These are phyloP conservation scores for Moricandia moricandioides DNA, from an alignment of 345 rosid species.

Conservation along the genomic window DNA sequence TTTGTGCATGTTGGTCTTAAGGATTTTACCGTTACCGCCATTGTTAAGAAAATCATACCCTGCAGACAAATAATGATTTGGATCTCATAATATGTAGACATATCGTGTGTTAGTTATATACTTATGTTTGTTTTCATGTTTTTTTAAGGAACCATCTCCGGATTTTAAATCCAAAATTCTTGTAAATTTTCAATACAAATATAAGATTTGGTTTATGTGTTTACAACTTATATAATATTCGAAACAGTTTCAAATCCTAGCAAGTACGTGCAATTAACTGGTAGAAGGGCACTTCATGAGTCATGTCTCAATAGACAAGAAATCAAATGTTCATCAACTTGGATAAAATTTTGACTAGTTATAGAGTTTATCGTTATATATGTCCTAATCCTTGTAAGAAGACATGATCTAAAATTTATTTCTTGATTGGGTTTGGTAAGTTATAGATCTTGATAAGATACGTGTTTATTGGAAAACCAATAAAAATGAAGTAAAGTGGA, in stretches of 20 bases:
- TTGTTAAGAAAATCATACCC: conserved; percentile 86
- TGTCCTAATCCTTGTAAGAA: background rate
- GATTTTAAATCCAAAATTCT: background rate
- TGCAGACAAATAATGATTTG: conserved; percentile 27
- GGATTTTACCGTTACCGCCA: conserved; percentile 65
- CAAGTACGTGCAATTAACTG: background rate
- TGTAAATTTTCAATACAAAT: background rate
- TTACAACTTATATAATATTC: background rate
- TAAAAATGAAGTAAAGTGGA: conserved; percentile 21
- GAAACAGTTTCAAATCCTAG: background rate
- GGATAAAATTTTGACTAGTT: conserved; percentile 4
- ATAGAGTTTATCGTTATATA: background rate
- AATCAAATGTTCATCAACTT: background rate
- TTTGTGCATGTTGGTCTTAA: conserved; percentile 60
- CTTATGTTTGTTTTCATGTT: background rate
- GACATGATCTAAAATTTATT: conserved; percentile 11
- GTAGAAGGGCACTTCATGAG: conserved; percentile 7
- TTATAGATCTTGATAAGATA: conserved; percentile 20
- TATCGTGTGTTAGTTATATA: background rate
- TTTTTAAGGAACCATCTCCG: background rate
- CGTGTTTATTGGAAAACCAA: conserved; percentile 16
- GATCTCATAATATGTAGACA: background rate
- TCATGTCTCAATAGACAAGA: background rate
- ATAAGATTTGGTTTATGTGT: too few relatives aligned
- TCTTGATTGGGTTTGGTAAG: background rate